Base-by-base conservation (phyloP, 1,284 basidiomycete genomes). In the Sporisorium iseilematis-ciliati region DNA sequence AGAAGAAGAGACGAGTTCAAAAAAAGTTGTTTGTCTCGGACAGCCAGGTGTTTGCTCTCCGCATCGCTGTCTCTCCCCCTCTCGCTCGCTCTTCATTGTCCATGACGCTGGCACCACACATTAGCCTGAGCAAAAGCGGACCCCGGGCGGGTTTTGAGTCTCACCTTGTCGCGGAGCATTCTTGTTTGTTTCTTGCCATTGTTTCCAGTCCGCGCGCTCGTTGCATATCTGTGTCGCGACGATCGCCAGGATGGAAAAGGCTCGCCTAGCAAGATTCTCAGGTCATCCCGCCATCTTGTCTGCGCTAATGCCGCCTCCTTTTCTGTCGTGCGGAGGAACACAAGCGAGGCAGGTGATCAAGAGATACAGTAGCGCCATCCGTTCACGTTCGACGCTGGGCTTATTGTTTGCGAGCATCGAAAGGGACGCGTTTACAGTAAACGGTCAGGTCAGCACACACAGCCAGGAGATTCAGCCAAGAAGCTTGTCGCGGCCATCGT, bases 191-290 rank as follows among this genome's bases (percentile, higher is more conserved):
- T 38, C 35, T 38, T 33, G 33, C 33, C 35, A 38, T 38, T 38
- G 35, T 38, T 38, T 14, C 35, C 35, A 38, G 35, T 38, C 35
- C 35, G 35, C 35, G 14, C 21, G 45, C 20, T 45, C 20, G 21
- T 21, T 11, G 49, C 49, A 33, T 35, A 50, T 50, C 26, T 38
- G 10, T 52, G 33, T 21, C 50, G 50, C 35, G 50, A 52, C 50
- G 50, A 52, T 52, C 35, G 50, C 21, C 38, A 52, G 35, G 50
- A 12, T 52, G 33, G 7, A 23, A n/a, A 20, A 12, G 10, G 20
- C 33, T 49, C 48, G 48, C 29, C 25, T 49, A 49, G 48, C 31
- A 38, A 38, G 35, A 38, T 35, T 35, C 41, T 31, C 20, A 21
- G n/a, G n/a, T 33, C 23, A 40, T 18, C 23, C 21, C 26, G 0